Conservation (phyloP, 2,329 filamentous ascomycete genomes). For the Paraphoma sp. region DNA sequence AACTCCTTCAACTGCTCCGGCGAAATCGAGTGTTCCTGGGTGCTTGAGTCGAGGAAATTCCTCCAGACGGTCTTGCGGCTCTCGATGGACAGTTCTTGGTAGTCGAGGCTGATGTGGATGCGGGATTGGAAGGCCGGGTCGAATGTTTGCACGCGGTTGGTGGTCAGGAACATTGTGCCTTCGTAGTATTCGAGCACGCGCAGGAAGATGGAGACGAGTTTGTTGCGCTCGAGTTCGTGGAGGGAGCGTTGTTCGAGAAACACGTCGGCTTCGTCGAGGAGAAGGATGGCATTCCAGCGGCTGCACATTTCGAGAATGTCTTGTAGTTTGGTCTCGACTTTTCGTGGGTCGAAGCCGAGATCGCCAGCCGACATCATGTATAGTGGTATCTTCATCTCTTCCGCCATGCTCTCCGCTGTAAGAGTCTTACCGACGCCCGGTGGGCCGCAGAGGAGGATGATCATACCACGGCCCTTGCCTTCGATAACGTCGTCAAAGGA, state of each 20-base stretch:
- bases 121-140: conserved; percentile 41
- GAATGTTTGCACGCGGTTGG: conserved; percentile 41
- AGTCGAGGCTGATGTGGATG: conserved; percentile 41
- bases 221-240: conserved; percentile 44
- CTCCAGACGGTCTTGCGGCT: conserved; percentile 47
- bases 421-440: conserved; percentile 37
- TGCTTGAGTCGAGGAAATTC: conserved; percentile 43
- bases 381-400: conserved; percentile 26
- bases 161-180: conserved; percentile 45
- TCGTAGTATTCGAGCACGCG: conserved; percentile 43
- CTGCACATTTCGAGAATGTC: conserved; percentile 85
- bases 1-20: conserved; percentile 36
- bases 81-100: conserved; percentile 31
- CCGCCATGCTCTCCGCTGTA: conserved; percentile 27
- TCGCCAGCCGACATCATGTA: conserved; percentile 85
- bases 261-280: conserved; percentile 76
- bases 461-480: conserved; percentile 46
- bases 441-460: conserved; percentile 33
- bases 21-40: conserved; percentile 21
- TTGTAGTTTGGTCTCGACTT: conserved; percentile 75
- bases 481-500: conserved; percentile 55
- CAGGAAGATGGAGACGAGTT: conserved; percentile 48
- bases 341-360: conserved; percentile 62
- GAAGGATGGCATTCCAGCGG: conserved; percentile 61
- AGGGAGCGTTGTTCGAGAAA: conserved; percentile 58